Base-by-base conservation (phyloP, 2,329 filamentous ascomycete genomes). In the Parastagonospora nodorum region DNA sequence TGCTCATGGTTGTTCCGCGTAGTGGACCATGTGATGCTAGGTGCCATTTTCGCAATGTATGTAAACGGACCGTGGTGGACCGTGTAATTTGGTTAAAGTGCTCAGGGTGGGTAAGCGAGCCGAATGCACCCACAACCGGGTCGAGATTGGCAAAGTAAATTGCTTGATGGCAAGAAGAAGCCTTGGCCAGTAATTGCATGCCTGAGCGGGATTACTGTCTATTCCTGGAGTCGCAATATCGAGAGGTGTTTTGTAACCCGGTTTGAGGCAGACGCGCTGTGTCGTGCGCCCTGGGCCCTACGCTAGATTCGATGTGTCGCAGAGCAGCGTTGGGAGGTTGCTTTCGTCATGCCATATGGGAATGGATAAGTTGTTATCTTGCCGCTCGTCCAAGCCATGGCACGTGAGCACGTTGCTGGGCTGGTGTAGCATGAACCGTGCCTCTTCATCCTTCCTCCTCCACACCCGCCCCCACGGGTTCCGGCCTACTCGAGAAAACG, bases 401-500 rank as follows among this genome's bases (percentile, higher is more conserved):
- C 3, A 5, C 5, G 5, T 24, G 19, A 24, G 5, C 3, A 24
- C 19, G 19, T 24, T 24, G 19, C 19, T 24, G 19, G 19, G 19
- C 19, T 24, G 19, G 19, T 24, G 5, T 24, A 24, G 19, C 19
- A 24, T 24, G 5, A 7, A 8, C 30, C 8, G 4, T 3, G 4
- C 10, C 30, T 32, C 30, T 11, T 32, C 10, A 32, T 32, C 3
- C 30, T 32, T 44, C 60, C 48, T 56, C 63, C 41, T 57, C 55
- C 33, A 55, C 60, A 9, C 65, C 63, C 19, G 19, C 19, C 42
- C 66, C 63, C 15, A 96, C 89, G 39, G 93, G 93, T 75, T 97
- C 93, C 5, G 93, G 93, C 40, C 93, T 81, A 53, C 83, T 83
- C 14, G 88, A 87, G 74, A 97, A 97, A 39, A 96, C 76, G 60